These are phyloP conservation scores for Erysimum cheiri DNA, from an alignment of 441 rosid species.

Conservation along the genomic window DNA sequence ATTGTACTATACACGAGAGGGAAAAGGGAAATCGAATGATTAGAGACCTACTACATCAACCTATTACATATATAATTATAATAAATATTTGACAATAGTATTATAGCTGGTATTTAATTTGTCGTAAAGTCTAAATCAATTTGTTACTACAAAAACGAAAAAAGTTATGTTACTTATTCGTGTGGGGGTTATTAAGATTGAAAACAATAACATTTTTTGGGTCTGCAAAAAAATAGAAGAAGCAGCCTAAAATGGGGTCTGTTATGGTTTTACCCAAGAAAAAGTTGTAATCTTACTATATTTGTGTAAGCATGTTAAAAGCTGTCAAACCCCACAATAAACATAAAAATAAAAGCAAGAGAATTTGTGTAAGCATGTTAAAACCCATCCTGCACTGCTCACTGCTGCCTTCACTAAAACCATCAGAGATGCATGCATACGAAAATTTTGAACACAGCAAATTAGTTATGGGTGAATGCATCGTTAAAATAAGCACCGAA, in stretches of 20 bases:
- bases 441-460: constrained; percentile 13
- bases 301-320: not conserved
- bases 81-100: not conserved
- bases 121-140: not conserved
- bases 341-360: not conserved
- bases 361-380: too few species aligned
- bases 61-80: too few species aligned
- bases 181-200: not conserved
- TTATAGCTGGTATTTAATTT: not conserved
- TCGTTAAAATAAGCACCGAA: too few species aligned
- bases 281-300: not conserved
- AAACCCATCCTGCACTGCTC: too few species aligned
- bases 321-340: not conserved
- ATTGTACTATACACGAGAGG: too few species aligned
- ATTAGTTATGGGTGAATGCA: not conserved
- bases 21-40: too few species aligned
- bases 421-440: not conserved
- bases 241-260: not conserved
- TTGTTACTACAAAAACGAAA: not conserved
- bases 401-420: not conserved
- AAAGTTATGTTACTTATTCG: not conserved
- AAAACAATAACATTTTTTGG: not conserved
- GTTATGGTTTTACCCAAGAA: not conserved
- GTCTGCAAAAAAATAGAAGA: not conserved
- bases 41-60: too few species aligned